These are phyloP conservation scores for Neonectria ditissima DNA, from an alignment of 2,329 filamentous ascomycete species.

Conservation along the genomic window DNA sequence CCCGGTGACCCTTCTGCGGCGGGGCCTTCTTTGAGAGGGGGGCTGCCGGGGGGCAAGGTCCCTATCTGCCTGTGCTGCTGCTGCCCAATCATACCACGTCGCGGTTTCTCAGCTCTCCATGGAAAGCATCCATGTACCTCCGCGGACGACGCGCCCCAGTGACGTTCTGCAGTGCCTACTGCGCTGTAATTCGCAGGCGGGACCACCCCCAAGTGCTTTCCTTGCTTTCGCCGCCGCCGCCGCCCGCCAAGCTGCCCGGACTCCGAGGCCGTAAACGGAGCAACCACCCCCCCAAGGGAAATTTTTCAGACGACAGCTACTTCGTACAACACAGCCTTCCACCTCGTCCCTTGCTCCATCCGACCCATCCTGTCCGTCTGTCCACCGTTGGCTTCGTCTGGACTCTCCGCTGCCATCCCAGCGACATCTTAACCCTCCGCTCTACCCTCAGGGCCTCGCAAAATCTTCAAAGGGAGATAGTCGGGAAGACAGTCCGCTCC, in stretches of 20 bases:
- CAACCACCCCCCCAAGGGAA: constrained; percentile 45
- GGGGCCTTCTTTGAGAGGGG: too few relatives aligned
- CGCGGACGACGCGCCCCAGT: constrained; percentile 3
- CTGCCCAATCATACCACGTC: neutral
- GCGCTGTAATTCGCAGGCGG: neutral
- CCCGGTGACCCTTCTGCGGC: neutral
- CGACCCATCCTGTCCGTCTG: constrained; percentile 11
- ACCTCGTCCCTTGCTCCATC: constrained; percentile 19
- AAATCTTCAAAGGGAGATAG: too few relatives aligned
- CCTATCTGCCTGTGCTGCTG: neutral
- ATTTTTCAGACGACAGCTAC: constrained; percentile 47
- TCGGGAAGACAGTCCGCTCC: neutral
- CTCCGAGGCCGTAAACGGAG: constrained; percentile 55
- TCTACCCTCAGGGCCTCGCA: neutral
- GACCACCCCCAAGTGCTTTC: neutral
- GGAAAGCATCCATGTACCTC: constrained; percentile 5
- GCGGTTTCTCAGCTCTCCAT: neutral
- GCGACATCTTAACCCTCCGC: neutral
- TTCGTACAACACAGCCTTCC: constrained; percentile 6
- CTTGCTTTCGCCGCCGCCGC: constrained; percentile 6
- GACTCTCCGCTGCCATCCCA: constrained; percentile 1
- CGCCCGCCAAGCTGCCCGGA: constrained; percentile 39
- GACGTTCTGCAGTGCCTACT: neutral
- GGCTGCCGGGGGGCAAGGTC: neutral
- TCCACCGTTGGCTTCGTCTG: constrained; percentile 7